Evolutionary conservation across 1,139 yeast genomes (phyloP), one percentile per base, ranked within the genome.

Genomic region (Pichia terricola): DNA sequence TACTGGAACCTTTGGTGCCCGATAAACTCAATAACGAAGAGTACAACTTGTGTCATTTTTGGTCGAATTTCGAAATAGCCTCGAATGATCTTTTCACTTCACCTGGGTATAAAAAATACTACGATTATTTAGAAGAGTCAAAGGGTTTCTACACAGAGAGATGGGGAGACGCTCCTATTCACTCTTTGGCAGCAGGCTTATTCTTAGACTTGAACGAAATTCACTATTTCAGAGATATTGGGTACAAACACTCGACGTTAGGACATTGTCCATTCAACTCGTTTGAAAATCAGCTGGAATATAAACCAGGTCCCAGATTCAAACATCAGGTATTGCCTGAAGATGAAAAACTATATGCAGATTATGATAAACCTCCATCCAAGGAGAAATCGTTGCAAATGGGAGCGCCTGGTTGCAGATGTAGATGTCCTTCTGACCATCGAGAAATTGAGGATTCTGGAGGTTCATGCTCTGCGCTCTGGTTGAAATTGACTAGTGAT

Each of bases 151-250:
- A 79, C 70, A 72, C 73, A 43, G 96, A 88, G 60, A 66, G 96
- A 57, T 88, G 96, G 96, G 96, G 96, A 1, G 96, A 88, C 68
- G 96, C 96, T 0, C 95, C 96, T 0, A 78, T 88, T 3, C 96
- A 87, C 61, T 81, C 95, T 2, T 65, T 88, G 26, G 96, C 91
- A 0, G 73, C 83, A 5, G 94, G 87, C 0, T 70, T 88, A 73
- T 68, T 82, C 56, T 65, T 87, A 39, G 72, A 81, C 44, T 60
- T 79, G 3, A 67, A 75, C 4, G 86, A 87, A 46, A 68, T 88
- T 10, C 96, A 88, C 63, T 88, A 88, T 62, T 88, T 88, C 65
- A 67, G 96, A 52, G 96, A 88, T 57, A 81, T 88, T 53, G 96
- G 96, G 0, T 88, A 88, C 61, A 69, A 77, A 45, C 96, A 88